A percentile compares a stretch with the other conserved stretches of the same genome.
phyloP scores from a whole-genome alignment of 2,329 filamentous ascomycete genomes.

The Penicillium frequentans region DNA sequence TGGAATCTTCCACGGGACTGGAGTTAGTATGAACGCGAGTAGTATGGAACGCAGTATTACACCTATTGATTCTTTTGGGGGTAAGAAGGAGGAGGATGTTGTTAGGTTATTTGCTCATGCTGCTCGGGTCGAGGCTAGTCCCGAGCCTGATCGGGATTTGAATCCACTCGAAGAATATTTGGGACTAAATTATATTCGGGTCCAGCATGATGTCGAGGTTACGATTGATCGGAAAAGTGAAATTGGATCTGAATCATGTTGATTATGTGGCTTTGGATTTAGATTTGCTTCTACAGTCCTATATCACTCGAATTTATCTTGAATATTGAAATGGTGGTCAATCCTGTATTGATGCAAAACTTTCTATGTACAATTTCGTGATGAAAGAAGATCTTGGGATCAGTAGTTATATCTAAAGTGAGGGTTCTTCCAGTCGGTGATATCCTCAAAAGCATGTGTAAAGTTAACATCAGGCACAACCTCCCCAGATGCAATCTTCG shows the following conservation, averaged over 20 bases:
- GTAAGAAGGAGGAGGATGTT: neutral
- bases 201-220: slow-evolving; percentile 5
- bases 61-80: neutral
- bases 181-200: slow-evolving; percentile 4
- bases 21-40: neutral
- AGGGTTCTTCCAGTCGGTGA: slow-evolving; percentile 61
- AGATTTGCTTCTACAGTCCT: too few species aligned
- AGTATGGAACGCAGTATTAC: neutral
- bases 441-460: slow-evolving; percentile 60
- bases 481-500: slow-evolving; percentile 41
- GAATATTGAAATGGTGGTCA: too few species aligned
- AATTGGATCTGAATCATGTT: neutral
- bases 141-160: neutral
- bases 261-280: neutral
- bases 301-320: neutral
- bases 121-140: neutral
- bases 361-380: neutral
- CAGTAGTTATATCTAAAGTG: slow-evolving; percentile 60
- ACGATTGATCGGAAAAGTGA: neutral
- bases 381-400: neutral
- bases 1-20: neutral
- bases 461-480: slow-evolving; percentile 43
- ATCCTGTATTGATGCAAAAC: neutral
- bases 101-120: slow-evolving; percentile 1
- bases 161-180: slow-evolving; percentile 3